Conservation (phyloP, 768 basidiomycete species). For the Pisolithus sp. region DNA sequence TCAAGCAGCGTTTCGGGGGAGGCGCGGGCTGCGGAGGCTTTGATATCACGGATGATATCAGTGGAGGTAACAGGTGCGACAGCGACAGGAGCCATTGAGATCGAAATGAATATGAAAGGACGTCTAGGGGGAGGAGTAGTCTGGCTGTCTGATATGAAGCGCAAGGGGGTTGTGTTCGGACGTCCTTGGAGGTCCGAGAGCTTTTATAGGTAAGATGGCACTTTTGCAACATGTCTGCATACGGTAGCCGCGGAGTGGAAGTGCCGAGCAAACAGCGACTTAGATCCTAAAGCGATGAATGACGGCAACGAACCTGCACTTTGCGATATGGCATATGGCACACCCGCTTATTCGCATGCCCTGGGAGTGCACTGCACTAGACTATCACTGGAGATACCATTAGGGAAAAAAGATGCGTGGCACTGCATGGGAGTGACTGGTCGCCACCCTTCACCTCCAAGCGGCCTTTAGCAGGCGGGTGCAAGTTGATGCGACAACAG, state of each 20-base stretch:
- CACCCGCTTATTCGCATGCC: constrained; percentile 3
- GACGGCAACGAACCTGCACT: background rate
- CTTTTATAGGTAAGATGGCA: constrained; percentile 15
- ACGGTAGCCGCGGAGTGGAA: background rate
- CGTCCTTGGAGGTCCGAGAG: constrained; percentile 4
- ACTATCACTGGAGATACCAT: too few species aligned
- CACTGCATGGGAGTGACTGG: background rate
- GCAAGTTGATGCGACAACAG: background rate
- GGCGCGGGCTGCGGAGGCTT: background rate
- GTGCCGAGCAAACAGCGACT: constrained; percentile 2
- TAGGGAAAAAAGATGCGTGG: too few species aligned
- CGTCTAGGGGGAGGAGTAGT: background rate
- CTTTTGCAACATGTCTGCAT: background rate
- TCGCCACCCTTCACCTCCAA: background rate
- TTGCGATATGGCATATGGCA: background rate
- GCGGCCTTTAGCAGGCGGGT: background rate
- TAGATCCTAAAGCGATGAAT: background rate
- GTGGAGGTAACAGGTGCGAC: constrained; percentile 8
- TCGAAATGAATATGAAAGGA: background rate
- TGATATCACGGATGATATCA: constrained; percentile 8
- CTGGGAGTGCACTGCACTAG: too few species aligned
- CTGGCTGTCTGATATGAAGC: constrained; percentile 1
- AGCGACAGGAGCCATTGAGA: constrained; percentile 14
- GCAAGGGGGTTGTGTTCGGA: constrained; percentile 1
- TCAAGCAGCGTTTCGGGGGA: constrained; percentile 6